A percentile compares a stretch with the other conserved stretches of the same genome.
Evolutionary conservation across 768 basidiomycete genomes (phyloP).

Genomic region (Amanita pallidorosea): DNA sequence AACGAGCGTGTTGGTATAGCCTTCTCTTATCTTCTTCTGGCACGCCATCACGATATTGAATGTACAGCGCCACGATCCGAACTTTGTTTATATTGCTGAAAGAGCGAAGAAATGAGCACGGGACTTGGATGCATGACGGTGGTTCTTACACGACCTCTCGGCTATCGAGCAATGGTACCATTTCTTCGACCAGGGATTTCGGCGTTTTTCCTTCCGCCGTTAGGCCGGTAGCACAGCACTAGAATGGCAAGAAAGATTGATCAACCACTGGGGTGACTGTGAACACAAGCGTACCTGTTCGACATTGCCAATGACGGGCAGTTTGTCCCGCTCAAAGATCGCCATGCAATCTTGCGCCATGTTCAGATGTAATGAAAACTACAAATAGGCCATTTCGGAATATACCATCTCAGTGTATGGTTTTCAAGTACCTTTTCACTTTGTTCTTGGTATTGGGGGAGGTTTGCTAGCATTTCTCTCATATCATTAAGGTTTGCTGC

Average conservation of each 20-base stretch:
- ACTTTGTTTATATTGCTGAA: constrained; percentile 84
- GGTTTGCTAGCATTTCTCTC: constrained; percentile 96
- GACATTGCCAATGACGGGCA: constrained; percentile 74
- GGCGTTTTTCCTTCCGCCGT: constrained; percentile 92
- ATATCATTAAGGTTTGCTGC: constrained; percentile 91
- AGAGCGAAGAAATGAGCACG: background rate
- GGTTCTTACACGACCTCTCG: constrained; percentile 64
- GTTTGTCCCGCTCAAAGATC: constrained; percentile 80
- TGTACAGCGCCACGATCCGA: constrained; percentile 91
- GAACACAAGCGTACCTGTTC: constrained; percentile 55
- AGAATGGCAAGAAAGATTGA: background rate
- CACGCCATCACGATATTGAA: constrained; percentile 90
- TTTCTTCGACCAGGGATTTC: constrained; percentile 91
- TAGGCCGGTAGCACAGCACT: constrained; percentile 91
- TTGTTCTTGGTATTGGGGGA: constrained; percentile 93
- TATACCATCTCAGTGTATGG: background rate
- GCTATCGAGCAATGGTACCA: constrained; percentile 93
- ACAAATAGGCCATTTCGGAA: constrained; percentile 1
- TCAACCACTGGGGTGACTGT: constrained; percentile 10
- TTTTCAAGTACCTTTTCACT: constrained; percentile 66
- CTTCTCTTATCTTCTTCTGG: constrained; percentile 96
- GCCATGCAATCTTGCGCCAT: constrained; percentile 99
- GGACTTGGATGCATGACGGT: background rate
- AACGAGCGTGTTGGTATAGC: constrained; percentile 88
- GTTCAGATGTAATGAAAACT: constrained; percentile 94